These are phyloP conservation scores for Suhomyces anneliseae DNA, from an alignment of 1,139 yeast genomes.

Conservation along the genomic window DNA sequence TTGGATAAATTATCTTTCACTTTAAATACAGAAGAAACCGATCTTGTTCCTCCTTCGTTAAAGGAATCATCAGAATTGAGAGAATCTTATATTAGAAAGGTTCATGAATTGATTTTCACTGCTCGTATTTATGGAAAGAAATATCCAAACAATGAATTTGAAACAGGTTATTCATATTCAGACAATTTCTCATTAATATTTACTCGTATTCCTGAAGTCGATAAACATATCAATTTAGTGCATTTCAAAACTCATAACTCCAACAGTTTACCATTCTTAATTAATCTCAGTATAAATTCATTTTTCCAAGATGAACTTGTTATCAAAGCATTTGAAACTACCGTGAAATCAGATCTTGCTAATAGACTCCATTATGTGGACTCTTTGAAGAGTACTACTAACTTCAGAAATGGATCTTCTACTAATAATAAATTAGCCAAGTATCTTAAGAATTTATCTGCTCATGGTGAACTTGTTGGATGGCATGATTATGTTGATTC, in stretches of 20 bases:
- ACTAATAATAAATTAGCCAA: conserved; percentile 31
- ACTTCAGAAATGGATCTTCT: conserved; percentile 15
- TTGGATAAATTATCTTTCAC: conserved; percentile 47
- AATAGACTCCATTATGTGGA: conserved; percentile 69
- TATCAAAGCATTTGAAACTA: conserved; percentile 59
- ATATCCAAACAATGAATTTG: conserved; percentile 28
- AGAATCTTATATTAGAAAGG: conserved; percentile 52
- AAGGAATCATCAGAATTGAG: conserved; percentile 26
- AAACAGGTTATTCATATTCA: conserved; percentile 39
- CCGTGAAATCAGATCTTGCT: conserved; percentile 51
- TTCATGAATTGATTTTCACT: conserved; percentile 47
- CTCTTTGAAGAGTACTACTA: conserved; percentile 36
- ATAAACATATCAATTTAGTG: conserved; percentile 35
- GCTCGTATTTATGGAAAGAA: conserved; percentile 31
- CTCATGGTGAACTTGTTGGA: conserved; percentile 60
- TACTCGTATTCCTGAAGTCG: conserved; percentile 40
- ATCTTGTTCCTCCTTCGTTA: conserved; percentile 60
- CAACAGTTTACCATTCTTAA: conserved; percentile 33
- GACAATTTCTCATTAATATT: conserved; percentile 39
- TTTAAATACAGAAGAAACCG: conserved; percentile 37
- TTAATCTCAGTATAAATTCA: conserved; percentile 57
- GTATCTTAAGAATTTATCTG: conserved; percentile 51
- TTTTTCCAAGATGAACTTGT: conserved; percentile 64
- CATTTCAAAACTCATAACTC: conserved; percentile 26
- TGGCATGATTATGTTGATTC: conserved; percentile 58